Evolutionary conservation across 495 filamentous ascomycete species (phyloP).

Genomic region (Hypoxylon lienhwacheense): DNA sequence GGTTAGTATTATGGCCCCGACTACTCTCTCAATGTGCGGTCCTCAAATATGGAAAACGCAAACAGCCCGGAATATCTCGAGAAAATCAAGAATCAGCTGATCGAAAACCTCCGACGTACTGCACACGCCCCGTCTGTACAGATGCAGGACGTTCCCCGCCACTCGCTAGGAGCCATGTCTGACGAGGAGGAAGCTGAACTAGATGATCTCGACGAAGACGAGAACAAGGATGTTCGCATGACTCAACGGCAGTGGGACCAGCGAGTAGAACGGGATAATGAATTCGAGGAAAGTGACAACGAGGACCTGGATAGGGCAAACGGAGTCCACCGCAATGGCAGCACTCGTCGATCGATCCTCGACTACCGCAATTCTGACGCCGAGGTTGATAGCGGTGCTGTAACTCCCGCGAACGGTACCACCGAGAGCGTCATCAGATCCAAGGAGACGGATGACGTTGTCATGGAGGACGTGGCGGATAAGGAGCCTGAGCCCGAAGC

Average conservation of each 20-base stretch:
- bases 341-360: conserved; percentile 64
- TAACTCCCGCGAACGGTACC: conserved; percentile 56
- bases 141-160: conserved; percentile 89
- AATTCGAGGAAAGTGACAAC: conserved; percentile 84
- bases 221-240: conserved; percentile 80
- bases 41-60: conserved; percentile 99
- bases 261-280: conserved; percentile 69
- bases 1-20: conserved; percentile 91
- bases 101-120: conserved; percentile 90
- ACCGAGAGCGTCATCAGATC: conserved; percentile 51
- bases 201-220: conserved; percentile 87
- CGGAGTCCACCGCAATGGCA: conserved; percentile 66
- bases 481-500: conserved; percentile 33
- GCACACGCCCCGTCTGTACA: conserved; percentile 89
- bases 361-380: conserved; percentile 74
- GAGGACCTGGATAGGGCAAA: conserved; percentile 78
- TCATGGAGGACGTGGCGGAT: conserved; percentile 63
- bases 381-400: conserved; percentile 64
- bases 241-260: conserved; percentile 86
- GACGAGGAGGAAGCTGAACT: conserved; percentile 88
- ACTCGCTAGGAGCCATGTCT: conserved; percentile 64
- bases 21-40: conserved; percentile 90
- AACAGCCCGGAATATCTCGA: conserved; percentile 93
- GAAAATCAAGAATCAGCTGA: conserved; percentile 89
- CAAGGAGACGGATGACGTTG: conserved; percentile 62